Evolutionary conservation across 768 basidiomycete species (phyloP).

Genomic region (Pseudohyphozyma bogoriensis): DNA sequence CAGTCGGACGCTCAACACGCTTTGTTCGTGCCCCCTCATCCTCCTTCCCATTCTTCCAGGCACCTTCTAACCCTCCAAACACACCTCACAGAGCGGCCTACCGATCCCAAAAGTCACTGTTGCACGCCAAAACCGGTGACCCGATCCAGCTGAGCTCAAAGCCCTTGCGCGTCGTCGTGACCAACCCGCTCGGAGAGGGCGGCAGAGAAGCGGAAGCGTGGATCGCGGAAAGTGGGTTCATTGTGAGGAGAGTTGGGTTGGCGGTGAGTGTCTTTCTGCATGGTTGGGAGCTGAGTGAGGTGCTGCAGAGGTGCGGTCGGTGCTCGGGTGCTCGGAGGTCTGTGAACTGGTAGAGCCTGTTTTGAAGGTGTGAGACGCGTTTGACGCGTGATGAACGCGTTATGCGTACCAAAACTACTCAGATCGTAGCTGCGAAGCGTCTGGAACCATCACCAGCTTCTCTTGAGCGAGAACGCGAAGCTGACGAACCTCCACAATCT

Average conservation of each 20-base stretch:
- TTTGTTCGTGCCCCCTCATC: slow-evolving; percentile 48
- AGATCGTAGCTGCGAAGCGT: not conserved
- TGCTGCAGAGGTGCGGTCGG: slow-evolving; percentile 1
- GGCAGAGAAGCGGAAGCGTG: slow-evolving; percentile 54
- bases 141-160: slow-evolving; percentile 72
- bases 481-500: no score
- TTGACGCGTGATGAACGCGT: not conserved
- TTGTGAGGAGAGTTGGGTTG: slow-evolving; percentile 62
- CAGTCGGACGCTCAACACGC: slow-evolving; percentile 62
- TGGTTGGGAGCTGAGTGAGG: not conserved
- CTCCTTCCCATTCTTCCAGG: slow-evolving; percentile 35
- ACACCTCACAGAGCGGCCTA: slow-evolving; percentile 50
- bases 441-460: slow-evolving; percentile 9
- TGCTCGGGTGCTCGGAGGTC: no score
- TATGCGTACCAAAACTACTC: not conserved
- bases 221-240: slow-evolving; percentile 78
- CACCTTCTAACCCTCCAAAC: slow-evolving; percentile 35
- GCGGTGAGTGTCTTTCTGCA: slow-evolving; percentile 46
- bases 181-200: slow-evolving; percentile 56
- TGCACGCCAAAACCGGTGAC: slow-evolving; percentile 59
- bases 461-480: no score
- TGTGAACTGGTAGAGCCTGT: no score
- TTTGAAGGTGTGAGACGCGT: no score
- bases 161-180: slow-evolving; percentile 57
- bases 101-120: slow-evolving; percentile 52